Evolutionary conservation across 2,329 filamentous ascomycete species (phyloP).

Genomic region (Aspergillus tanneri): DNA sequence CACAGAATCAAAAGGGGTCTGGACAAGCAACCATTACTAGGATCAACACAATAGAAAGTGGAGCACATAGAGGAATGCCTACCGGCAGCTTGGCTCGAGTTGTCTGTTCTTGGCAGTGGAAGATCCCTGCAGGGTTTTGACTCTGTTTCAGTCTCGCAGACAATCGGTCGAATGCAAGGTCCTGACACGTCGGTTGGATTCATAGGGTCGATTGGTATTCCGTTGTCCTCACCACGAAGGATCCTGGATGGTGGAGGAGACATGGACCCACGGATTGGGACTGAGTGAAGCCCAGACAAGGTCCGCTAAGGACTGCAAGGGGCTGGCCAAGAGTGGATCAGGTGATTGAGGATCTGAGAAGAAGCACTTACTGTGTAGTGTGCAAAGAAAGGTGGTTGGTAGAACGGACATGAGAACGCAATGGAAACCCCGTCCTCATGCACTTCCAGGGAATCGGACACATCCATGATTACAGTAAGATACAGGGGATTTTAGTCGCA

Average conservation of each 20-base stretch:
- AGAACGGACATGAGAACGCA: too few species aligned
- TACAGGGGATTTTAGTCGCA: not conserved
- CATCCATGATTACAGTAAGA: not conserved
- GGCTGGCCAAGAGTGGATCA: not conserved
- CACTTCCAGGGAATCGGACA: too few species aligned
- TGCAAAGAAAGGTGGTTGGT: too few species aligned
- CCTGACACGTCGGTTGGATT: too few species aligned
- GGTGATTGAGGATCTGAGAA: not conserved
- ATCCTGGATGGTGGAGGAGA: too few species aligned
- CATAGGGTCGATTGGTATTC: not conserved
- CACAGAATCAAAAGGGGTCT: conserved; percentile 1
- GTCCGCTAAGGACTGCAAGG: not conserved
- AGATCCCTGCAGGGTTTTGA: too few species aligned
- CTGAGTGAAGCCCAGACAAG: too few species aligned
- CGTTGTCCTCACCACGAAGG: too few species aligned
- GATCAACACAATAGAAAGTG: conserved; percentile 6
- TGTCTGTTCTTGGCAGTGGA: conserved; percentile 2
- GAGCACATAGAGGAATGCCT: conserved; percentile 1
- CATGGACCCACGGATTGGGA: too few species aligned
- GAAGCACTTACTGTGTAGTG: not conserved
- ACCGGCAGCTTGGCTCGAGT: not conserved
- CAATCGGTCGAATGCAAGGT: too few species aligned
- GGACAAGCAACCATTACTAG: not conserved
- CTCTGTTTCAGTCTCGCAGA: too few species aligned
- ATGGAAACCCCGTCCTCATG: not conserved